Base-by-base conservation (phyloP, 768 basidiomycete genomes). In the Peribolospora baueri region DNA sequence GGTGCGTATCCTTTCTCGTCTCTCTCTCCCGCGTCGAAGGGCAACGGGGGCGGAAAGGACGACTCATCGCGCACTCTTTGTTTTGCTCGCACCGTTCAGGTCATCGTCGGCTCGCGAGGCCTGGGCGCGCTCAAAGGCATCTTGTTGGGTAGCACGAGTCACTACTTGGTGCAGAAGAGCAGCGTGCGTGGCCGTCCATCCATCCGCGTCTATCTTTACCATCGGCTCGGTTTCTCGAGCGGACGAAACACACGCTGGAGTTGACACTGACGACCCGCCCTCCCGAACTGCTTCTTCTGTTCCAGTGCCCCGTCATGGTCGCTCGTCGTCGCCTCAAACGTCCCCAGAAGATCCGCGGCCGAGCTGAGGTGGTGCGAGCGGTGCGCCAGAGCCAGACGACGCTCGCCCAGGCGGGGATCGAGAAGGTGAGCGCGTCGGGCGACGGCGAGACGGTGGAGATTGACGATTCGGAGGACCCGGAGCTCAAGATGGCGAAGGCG, bases 101-200 rank as follows among this genome's bases (percentile, higher is more conserved):
- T 65, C 13, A 56, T 65, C 10, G 56, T 65, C 5, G 64, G 64
- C 4, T 61, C 60, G 48, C 59, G 64, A 2, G 64, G 64, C 3
- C 42, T 63, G 40, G 56, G 57, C 8, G 61, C 56, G 55, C 39
- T 63, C 43, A 65, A 65, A 50, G 62, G 62, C 7, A 61, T 63
- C 60, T 57, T 63, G 4, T 60, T 63, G 42, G 62, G 62, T 41
- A 60, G 58, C 4, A 58, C 58, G 3, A 60, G 59, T 37, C 58
- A 63, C 50, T 63, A 63, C 46, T 54, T 63, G 39, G 49, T 63
- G 38, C 62, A 63, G 41, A 61, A 61, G 53, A 52, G 50, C 0
- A 55, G 53, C 0, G 54, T 58, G 4, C 62, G 60, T 11, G 62
- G 60, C 25, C 56, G 57, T 57, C 52, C 54, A 3, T 46, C 50